Evolutionary conservation across 228 moss, liverwort and hornwort species (phyloP).

Genomic region (Sphagnum fallax): DNA sequence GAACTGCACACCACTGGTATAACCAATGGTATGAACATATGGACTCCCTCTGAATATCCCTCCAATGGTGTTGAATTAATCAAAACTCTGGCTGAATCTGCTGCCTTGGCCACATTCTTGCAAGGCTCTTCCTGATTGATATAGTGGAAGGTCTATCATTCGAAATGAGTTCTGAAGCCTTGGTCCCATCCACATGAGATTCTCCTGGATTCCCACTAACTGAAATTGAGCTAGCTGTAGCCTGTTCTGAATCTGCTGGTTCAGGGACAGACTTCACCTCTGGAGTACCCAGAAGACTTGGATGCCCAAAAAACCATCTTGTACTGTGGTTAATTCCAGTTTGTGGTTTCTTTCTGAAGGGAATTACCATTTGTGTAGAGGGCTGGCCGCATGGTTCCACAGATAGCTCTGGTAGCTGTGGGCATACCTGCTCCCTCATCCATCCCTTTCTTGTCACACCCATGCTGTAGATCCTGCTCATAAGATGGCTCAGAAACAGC

Average conservation of each 20-base stretch:
- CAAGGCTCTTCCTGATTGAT: no score
- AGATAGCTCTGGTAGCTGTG: constrained; percentile 99
- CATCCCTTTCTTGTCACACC: neutral
- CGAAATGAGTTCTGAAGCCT: no score
- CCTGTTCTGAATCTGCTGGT: neutral
- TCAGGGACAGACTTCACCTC: neutral
- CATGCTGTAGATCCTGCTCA: no score
- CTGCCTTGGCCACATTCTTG: neutral
- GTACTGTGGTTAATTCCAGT: neutral
- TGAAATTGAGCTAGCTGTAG: neutral
- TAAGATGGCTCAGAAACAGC: neutral
- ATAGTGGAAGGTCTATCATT: neutral
- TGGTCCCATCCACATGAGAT: neutral
- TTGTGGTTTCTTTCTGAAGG: neutral
- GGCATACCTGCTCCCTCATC: constrained; percentile 63
- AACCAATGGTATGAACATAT: constrained; percentile 57
- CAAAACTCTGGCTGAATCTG: neutral
- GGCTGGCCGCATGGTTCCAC: constrained; percentile 93
- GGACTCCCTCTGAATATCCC: constrained; percentile 8
- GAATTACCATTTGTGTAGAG: constrained; percentile 59
- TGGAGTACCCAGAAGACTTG: neutral
- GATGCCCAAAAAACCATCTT: neutral
- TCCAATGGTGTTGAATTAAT: neutral
- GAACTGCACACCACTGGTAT: no score
- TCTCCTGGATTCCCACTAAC: neutral